Percentiles rank a stretch among this genome's conserved stretches.
Conservation (phyloP, 1,139 yeast species). For the Wickerhamomyces sp. region DNA sequence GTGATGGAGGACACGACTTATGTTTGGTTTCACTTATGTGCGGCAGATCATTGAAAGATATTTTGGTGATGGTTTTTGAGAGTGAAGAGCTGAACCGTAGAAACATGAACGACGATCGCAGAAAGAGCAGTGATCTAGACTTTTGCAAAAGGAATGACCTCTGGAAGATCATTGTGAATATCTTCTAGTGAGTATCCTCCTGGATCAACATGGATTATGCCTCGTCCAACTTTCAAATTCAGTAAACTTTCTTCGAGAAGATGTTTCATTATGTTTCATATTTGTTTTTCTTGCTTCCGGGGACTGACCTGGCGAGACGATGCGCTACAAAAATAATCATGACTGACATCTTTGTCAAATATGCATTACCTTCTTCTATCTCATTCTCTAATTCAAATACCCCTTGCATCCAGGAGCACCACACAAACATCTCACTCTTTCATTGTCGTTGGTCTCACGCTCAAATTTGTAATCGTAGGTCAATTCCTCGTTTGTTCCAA, state of each 20-base stretch:
- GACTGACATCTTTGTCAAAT: background rate
- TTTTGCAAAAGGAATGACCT: too few species aligned
- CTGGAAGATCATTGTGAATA: too few species aligned
- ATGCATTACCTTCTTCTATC: background rate
- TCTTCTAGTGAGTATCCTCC: too few species aligned
- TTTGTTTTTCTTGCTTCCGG: too few species aligned
- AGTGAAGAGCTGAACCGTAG: slow-evolving; percentile 2
- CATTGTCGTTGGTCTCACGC: slow-evolving; percentile 85
- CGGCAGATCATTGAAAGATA: slow-evolving; percentile 1
- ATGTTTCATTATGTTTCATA: too few species aligned
- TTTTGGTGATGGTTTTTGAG: background rate
- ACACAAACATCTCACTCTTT: slow-evolving; percentile 86
- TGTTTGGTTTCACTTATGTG: background rate
- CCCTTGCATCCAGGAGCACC: slow-evolving; percentile 96
- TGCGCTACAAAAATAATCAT: too few species aligned
- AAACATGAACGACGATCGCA: too few species aligned
- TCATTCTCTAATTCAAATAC: slow-evolving; percentile 55
- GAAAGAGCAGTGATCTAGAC: too few species aligned
- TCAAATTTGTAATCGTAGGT: slow-evolving; percentile 96
- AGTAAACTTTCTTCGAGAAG: too few species aligned
- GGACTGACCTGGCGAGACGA: too few species aligned
- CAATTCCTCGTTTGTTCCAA: slow-evolving; percentile 84
- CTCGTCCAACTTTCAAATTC: too few species aligned
- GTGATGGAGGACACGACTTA: background rate
- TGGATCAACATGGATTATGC: too few species aligned